Evolutionary conservation across 208 protist species (phyloP), one percentile per base, ranked within the genome.

Genomic region (Leishmania amazonensis): DNA sequence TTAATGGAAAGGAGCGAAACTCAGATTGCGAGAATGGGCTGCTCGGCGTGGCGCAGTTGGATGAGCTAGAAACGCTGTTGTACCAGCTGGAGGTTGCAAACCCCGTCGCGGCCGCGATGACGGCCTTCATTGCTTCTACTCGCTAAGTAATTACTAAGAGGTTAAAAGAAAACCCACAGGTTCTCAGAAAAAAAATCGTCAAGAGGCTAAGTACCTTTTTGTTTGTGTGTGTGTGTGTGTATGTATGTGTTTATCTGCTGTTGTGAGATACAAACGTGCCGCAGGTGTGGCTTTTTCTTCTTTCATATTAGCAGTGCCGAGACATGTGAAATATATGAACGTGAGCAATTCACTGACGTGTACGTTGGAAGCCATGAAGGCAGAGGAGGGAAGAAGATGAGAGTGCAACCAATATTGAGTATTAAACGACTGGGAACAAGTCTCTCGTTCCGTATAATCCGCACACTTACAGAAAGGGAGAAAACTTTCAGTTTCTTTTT

Each of bases 1-100:
- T 85, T 7, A 98, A 85, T 6, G 87, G 83, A 80, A 97, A 97
- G 3, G 84, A 84, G 79, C 88, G 93, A 77, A 92, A 98, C 65
- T 98, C 92, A 38, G 77, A 83, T 51, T 94, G 89, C 9, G 92
- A 96, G 81, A 98, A 95, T 24, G 93, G 91, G 73, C 87, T 92
- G 64, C 79, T 90, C 19, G 84, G 47, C 17, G 89, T 65, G 4
- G 89, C 81, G 62, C 91, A 95, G 35, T 81, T 78, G 1, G 86
- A 86, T 13, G 65, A 83, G 67, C 64, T 83, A 5, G 80, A 83
- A 42, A 85, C 53, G 60, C 70, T 90, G 67, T 42, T 86, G 57
- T 90, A 88, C 87, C 87, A 95, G 83, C 86, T 90, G n/a, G 93
- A 94, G 58, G 88, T 78, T 13, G 74, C 64, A 78, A 93, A 87